Evolutionary conservation across 192 early-diverging fungal species (phyloP), one percentile per base, ranked within the genome.

Genomic region (Backusella circina): DNA sequence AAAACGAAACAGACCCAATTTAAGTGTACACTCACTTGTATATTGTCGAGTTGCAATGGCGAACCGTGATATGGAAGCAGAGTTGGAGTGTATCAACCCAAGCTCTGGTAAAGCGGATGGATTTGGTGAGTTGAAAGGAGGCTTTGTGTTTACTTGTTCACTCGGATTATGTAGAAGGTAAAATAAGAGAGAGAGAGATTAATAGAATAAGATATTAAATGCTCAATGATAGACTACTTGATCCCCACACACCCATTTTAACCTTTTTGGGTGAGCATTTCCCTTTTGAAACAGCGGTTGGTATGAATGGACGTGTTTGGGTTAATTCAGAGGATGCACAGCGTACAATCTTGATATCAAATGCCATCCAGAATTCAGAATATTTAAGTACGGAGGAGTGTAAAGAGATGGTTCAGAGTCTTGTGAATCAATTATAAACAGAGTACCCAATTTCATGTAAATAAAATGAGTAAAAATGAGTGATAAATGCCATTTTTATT

Each of bases 51-150:
- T 99, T 3, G 77, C 86, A 8, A 80, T 96, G 37, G 97, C 98
- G 32, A 94, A 98, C 84, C 92, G 89, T 74, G 95, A 98, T 82
- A 97, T 99, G 95, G 97, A 99, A 47, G 94, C 98, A 10, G 98
- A 99, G 75, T 78, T 99, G 16, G 94, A 97, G 73, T 99, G 98
- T 84, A 79, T 91, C 51, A 95, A 95, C 76, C 91, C 92, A 10
- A 80, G 88, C 16, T 91, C 92, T 0, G 91, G 91, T 38, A 94
- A 92, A 75, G 88, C 94, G 0, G 95, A 95, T 74, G 97, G 96
- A 9, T 98, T 87, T 84, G 98, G 98, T 31, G 94, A 95, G 84
- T 84, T 99, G 44, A 89, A 91, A 70, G 87, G 80, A 26, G 97
- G 97, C 12, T 93, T 90, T 72, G 80, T 94, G 36, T 85, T 96